Percentiles rank a stretch among this genome's conserved stretches.
These are phyloP conservation scores for Tolypocladium cylindrosporum DNA, from an alignment of 2,329 filamentous ascomycete species.

Conservation along the genomic window DNA sequence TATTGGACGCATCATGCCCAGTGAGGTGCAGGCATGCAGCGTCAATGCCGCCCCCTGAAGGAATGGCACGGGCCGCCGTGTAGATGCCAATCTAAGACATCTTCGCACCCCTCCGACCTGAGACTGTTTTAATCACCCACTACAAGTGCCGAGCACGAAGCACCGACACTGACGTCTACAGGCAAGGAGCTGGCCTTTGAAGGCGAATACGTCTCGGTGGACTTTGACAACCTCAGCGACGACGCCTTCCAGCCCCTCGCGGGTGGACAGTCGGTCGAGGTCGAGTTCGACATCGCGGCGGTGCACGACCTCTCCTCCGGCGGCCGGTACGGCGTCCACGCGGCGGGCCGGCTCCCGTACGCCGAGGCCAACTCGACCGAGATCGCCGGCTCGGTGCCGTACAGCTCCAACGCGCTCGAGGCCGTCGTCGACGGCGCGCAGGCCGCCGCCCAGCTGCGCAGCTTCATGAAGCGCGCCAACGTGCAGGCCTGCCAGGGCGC, in stretches of 20 bases:
- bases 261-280: conserved; percentile 37
- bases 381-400: conserved; percentile 44
- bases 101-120: neutral
- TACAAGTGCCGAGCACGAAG: too few species aligned
- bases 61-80: too few species aligned
- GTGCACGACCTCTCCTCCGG: conserved; percentile 40
- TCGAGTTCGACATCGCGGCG: conserved; percentile 43
- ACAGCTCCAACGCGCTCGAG: conserved; percentile 47
- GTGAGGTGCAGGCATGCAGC: too few species aligned
- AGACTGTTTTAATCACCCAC: too few species aligned
- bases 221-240: conserved; percentile 31
- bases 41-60: too few species aligned
- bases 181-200: conserved; percentile 36
- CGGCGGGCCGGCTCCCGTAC: conserved; percentile 44
- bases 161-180: neutral
- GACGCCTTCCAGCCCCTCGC: conserved; percentile 39
- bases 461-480: conserved; percentile 40
- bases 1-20: too few species aligned
- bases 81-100: too few species aligned
- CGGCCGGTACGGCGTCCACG: conserved; percentile 44
- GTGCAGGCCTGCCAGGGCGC: conserved; percentile 43
- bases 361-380: conserved; percentile 39
- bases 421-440: conserved; percentile 46
- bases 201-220: conserved; percentile 40
- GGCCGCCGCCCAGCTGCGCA: conserved; percentile 39